Evolutionary conservation across 2,329 filamentous ascomycete genomes (phyloP).

Genomic region (Colletotrichum salicis): DNA sequence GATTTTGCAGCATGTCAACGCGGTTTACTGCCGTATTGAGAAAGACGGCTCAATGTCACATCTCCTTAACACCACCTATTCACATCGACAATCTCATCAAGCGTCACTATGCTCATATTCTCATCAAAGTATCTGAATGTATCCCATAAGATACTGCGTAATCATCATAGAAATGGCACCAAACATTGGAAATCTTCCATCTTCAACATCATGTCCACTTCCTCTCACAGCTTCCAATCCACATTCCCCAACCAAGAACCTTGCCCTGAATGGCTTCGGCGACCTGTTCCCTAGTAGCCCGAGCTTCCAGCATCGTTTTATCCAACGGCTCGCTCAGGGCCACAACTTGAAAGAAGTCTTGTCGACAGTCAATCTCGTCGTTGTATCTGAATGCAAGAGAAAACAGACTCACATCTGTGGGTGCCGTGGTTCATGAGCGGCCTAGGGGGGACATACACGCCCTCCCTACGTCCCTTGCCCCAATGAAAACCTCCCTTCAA

Average conservation of each 20-base stretch:
- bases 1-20: conserved; percentile 33
- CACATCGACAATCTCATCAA: background rate
- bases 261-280: conserved; percentile 56
- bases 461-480: conserved; percentile 52
- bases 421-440: conserved; percentile 61
- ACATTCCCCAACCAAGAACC: conserved; percentile 60
- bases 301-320: conserved; percentile 46
- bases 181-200: background rate
- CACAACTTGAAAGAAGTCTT: conserved; percentile 62
- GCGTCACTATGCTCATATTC: background rate
- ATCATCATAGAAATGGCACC: background rate
- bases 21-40: background rate
- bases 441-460: conserved; percentile 56
- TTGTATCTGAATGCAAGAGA: background rate
- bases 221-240: conserved; percentile 58
- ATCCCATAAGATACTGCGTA: background rate
- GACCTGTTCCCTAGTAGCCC: conserved; percentile 56
- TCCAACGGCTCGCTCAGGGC: conserved; percentile 57
- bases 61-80: background rate
- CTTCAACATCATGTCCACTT: conserved; percentile 41
- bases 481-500: conserved; percentile 59
- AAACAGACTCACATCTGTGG: conserved; percentile 55
- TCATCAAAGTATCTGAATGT: background rate
- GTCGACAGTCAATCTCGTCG: background rate
- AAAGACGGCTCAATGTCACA: background rate